Base-by-base conservation (phyloP, 225 moss, liverwort and hornwort species). In the Rhytidiadelphus loreus region DNA sequence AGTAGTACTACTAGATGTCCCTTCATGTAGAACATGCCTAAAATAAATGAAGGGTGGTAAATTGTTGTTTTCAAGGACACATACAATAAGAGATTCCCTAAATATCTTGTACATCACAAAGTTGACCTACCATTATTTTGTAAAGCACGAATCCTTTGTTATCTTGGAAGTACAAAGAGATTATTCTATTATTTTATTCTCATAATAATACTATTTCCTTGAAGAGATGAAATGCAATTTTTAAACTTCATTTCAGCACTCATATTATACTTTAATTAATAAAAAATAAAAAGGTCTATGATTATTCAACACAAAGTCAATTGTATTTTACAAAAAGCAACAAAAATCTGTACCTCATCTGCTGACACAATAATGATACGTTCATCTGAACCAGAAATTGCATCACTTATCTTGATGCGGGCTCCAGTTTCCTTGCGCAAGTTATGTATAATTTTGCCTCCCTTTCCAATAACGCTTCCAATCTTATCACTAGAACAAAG, bases 401-500 rank as follows among this genome's bases (percentile, higher is more conserved):
- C 95, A 91, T 98, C 95, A 22, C 96, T 95, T 30, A 98, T 96
- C 55, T 98, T 98, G 8, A 98, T 98, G 24, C 94, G 95, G 0
- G 98, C 98, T 46, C 98, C 97, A 22, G 98, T 98, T 65, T 98
- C 98, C 71, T 98, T 96, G 22, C 98, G 94, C 32, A 98, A 92
- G 14, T 92, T 96, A 28, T 97, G 89, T 74, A 98, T 97, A 46
- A 98, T 98, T 69, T 92, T 97, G 10, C 98, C 98, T 79, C 97
- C 95, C n/a, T 97, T 98, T 39, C 98, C 98, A 56, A 98, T 98
- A 15, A 97, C 95, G 12, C 98, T 95, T 66, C 98, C 98, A 80
- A 98, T 98, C 63, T 97, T 98, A 82, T 98, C 96, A 87, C 95
- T 98, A 17, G 97, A 95, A 85, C 98, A 98, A 75, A 98, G 90